A percentile compares a stretch with the other conserved stretches of the same genome.
phyloP scores from a whole-genome alignment of 257 asterid species.

The Fraxinus anomala region DNA sequence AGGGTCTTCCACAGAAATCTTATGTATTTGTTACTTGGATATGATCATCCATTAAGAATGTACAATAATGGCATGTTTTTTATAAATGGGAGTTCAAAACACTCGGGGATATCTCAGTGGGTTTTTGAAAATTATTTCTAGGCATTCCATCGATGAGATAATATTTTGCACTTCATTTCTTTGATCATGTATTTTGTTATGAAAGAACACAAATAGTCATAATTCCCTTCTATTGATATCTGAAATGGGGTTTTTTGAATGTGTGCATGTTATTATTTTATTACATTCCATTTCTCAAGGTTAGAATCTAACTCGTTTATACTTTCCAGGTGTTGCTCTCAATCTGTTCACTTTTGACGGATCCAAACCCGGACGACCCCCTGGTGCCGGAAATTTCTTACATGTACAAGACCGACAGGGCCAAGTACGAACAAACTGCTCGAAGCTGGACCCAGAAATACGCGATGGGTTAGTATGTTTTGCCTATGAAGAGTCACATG shows the following conservation, averaged over 20 bases:
- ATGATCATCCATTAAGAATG: no score
- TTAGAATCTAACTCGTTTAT: not conserved
- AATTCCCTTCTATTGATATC: no score
- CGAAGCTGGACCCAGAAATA: constrained; percentile 93
- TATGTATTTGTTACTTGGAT: no score
- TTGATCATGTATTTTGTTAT: no score
- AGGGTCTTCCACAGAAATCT: no score
- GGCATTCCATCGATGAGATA: no score
- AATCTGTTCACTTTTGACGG: constrained; percentile 77
- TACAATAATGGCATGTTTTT: no score
- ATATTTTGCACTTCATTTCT: no score
- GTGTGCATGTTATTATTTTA: not conserved
- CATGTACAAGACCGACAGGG: constrained; percentile 80
- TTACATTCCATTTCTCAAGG: not conserved
- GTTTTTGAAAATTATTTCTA: no score
- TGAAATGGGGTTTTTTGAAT: not conserved
- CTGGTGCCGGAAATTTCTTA: constrained; percentile 85
- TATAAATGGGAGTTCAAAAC: no score
- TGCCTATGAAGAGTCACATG: constrained; percentile 11
- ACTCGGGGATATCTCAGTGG: no score
- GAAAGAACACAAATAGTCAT: no score
- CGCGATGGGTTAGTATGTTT: constrained; percentile 64
- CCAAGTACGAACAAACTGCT: constrained; percentile 81
- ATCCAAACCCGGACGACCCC: constrained; percentile 89
- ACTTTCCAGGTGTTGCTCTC: constrained; percentile 70